Conservation (phyloP, 2,329 filamentous ascomycete genomes). For the Hymenoscyphus scutula region DNA sequence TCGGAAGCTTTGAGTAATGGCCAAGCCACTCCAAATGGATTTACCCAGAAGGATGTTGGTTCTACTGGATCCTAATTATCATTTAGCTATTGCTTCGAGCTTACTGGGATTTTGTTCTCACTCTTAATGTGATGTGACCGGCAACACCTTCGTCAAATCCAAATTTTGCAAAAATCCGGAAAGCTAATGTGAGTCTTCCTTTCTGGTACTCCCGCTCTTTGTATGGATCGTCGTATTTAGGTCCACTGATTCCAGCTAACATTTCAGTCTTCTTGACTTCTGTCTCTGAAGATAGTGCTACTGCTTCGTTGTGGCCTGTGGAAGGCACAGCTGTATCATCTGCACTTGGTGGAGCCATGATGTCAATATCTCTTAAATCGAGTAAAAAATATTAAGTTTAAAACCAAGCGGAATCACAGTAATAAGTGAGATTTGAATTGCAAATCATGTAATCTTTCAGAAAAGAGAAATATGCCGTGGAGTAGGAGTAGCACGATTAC, state of each 20-base stretch:
- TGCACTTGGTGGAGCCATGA: not conserved
- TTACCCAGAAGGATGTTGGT: conserved; percentile 37
- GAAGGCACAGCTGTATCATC: not conserved
- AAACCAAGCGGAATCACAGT: no score
- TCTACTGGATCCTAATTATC: conserved; percentile 35
- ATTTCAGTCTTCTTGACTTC: not conserved
- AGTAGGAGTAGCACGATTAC: no score
- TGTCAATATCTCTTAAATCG: not conserved
- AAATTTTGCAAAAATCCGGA: conserved; percentile 43
- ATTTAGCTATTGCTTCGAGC: not conserved
- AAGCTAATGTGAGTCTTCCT: conserved; percentile 44
- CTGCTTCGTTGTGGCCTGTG: not conserved
- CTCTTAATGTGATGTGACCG: conserved; percentile 41
- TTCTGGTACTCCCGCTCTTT: conserved; percentile 32
- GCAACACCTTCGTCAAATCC: conserved; percentile 43
- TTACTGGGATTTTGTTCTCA: conserved; percentile 7
- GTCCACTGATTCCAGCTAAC: not conserved
- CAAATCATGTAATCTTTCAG: no score
- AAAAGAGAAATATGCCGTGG: no score
- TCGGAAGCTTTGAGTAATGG: conserved; percentile 57
- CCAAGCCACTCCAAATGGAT: conserved; percentile 38
- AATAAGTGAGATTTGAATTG: no score
- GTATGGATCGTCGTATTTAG: conserved; percentile 14
- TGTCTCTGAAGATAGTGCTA: not conserved
- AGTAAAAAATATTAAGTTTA: not conserved